Percentiles rank a stretch among this genome's conserved stretches.
phyloP scores from a whole-genome alignment of 139 green algal genomes.

The Tetradesmus lagerheimii region DNA sequence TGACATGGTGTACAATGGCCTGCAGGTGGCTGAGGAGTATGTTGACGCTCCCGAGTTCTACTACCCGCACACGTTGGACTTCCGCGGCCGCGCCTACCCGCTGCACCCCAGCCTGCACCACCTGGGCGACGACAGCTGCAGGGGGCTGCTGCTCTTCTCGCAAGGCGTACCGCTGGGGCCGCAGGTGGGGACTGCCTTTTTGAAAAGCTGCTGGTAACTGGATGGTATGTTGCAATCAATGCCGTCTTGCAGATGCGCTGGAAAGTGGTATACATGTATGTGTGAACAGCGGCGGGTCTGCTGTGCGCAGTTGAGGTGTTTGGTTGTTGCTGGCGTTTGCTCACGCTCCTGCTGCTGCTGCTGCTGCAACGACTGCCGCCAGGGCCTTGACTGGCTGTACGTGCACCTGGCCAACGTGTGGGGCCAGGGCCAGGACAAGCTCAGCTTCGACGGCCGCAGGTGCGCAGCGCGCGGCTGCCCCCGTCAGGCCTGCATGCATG shows the following conservation, averaged over 20 bases:
- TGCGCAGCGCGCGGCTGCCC: background rate
- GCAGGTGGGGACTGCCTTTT: background rate
- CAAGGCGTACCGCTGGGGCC: conserved; percentile 30
- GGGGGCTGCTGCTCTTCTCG: conserved; percentile 91
- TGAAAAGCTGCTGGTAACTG: too few species aligned
- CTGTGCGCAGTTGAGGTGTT: too few species aligned
- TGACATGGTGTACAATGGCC: too few species aligned
- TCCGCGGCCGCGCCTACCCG: conserved; percentile 93
- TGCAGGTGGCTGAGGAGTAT: conserved; percentile 24
- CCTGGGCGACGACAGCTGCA: conserved; percentile 88
- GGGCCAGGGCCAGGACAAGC: conserved; percentile 90
- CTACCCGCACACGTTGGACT: conserved; percentile 39
- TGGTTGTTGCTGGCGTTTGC: too few species aligned
- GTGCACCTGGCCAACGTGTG: conserved; percentile 92
- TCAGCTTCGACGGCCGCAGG: conserved; percentile 75
- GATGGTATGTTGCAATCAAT: too few species aligned
- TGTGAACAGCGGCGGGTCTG: too few species aligned
- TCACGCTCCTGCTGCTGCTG: background rate
- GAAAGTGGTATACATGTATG: too few species aligned
- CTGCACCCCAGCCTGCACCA: conserved; percentile 97
- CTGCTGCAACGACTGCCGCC: background rate
- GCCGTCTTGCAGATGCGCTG: too few species aligned
- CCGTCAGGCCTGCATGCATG: too few species aligned
- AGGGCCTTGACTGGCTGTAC: conserved; percentile 88
- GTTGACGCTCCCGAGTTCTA: conserved; percentile 32